Conservation (phyloP, 1,139 yeast genomes). For the Zygoascus hellenicus region DNA sequence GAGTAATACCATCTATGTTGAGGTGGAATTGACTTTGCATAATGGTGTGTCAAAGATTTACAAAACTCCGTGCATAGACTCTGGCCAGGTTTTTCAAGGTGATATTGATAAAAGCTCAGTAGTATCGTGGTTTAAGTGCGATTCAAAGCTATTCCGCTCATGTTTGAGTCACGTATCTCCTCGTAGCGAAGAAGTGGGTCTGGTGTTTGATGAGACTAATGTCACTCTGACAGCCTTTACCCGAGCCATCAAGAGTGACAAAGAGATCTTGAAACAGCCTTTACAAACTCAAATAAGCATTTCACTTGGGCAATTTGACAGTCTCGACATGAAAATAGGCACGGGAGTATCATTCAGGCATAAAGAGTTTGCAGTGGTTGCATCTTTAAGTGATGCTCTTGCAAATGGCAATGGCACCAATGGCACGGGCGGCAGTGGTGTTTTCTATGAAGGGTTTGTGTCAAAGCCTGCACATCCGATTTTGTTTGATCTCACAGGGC, state of each 20-base stretch:
- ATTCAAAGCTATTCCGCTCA: constrained; percentile 23
- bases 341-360: constrained; percentile 25
- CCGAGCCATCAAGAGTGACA: constrained; percentile 21
- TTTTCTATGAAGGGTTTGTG: constrained; percentile 19
- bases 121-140: constrained; percentile 23
- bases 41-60: constrained; percentile 27
- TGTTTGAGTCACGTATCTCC: constrained; percentile 29
- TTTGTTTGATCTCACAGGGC: constrained; percentile 17
- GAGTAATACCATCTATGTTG: constrained; percentile 12
- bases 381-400: constrained; percentile 2
- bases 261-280: constrained; percentile 30
- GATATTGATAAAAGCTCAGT: constrained; percentile 18
- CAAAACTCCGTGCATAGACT: constrained; percentile 24
- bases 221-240: constrained; percentile 27
- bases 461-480: constrained; percentile 27
- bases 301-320: constrained; percentile 24
- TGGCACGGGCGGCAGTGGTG: constrained; percentile 22
- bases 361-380: constrained; percentile 22
- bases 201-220: constrained; percentile 20
- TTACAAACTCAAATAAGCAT: constrained; percentile 26
- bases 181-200: constrained; percentile 29
- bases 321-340: constrained; percentile 20
- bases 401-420: constrained; percentile 17
- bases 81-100: constrained; percentile 22
- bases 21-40: constrained; percentile 17